Evolutionary conservation across 805 yeast genomes (phyloP).

Genomic region (Hanseniaspora occidentalis): DNA sequence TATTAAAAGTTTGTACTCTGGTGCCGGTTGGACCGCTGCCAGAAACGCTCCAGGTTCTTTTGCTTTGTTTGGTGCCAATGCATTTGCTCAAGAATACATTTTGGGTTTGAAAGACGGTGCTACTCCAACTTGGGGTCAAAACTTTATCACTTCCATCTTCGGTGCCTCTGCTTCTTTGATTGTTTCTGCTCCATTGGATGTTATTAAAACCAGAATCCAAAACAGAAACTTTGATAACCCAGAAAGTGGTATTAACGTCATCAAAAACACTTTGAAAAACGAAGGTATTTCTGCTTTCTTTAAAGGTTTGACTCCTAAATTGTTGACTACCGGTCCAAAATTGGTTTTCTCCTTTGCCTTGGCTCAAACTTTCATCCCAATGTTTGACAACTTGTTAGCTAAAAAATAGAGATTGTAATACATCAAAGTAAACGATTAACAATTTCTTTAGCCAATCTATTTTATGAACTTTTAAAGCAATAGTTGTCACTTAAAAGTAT

Average conservation of each 20-base stretch:
- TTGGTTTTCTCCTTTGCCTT: slow-evolving; percentile 95
- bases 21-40: slow-evolving; percentile 99
- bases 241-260: slow-evolving; percentile 82
- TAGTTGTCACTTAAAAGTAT: no score
- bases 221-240: slow-evolving; percentile 92
- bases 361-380: slow-evolving; percentile 95
- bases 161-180: slow-evolving; percentile 96
- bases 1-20: slow-evolving; percentile 72
- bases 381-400: slow-evolving; percentile 61
- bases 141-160: slow-evolving; percentile 84
- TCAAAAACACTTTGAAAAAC: slow-evolving; percentile 83
- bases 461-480: not conserved
- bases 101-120: slow-evolving; percentile 79
- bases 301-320: slow-evolving; percentile 93
- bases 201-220: slow-evolving; percentile 96
- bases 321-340: slow-evolving; percentile 96
- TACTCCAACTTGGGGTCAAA: slow-evolving; percentile 88
- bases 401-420: slow-evolving; percentile 1
- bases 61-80: slow-evolving; percentile 95
- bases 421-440: slow-evolving; percentile 5
- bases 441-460: not conserved
- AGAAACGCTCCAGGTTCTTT: slow-evolving; percentile 99
- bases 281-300: slow-evolving; percentile 88
- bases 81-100: slow-evolving; percentile 95
- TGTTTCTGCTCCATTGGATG: slow-evolving; percentile 96